Base-by-base conservation (phyloP, 352 stramenopile genomes). In the Elongisporangium anandrum region DNA sequence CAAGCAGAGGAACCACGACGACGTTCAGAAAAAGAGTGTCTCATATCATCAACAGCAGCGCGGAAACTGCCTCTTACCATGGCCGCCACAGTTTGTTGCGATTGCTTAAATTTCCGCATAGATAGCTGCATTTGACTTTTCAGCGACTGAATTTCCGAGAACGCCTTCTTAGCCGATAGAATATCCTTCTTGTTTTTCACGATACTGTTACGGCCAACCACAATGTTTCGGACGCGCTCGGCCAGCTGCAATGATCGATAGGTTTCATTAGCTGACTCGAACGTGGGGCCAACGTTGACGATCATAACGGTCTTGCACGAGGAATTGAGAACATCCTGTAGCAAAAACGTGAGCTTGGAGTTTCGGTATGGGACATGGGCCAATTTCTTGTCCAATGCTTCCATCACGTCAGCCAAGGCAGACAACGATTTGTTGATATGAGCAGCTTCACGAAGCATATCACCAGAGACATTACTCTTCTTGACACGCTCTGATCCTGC, bases 321-420 rank as follows among this genome's bases (percentile, higher is more conserved):
- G 22, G 82, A 87, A 51, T 92, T 90, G 62, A 88, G 87, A 59
- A 92, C 92, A 81, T 98, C 95, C 71, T 98, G 88, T 7, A 99
- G 70, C 39, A 99, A 68, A 61, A 96, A 95, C n/a, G 97, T 99
- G 8, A 99, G 85, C 78, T 99, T 99, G 5, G 90, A 98, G 72
- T 99, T 98, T 68, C 96, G 81, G 64, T 98, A 99, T 45, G 96
- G 96, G 34, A 99, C 88, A 68, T 98, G 95, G 23, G 73, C 64
- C 47, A 87, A 73, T 72, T 97, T 98, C 61, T 90, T 91, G 64
- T 95, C 88, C 24, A 98, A 67, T 1, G 90, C 90, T 53, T 96
- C 85, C 82, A 97, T 96, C 17, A 97, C 88, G 73, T 98, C 95
- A 6, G 88, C 94, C 0, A 99, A 81, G 8, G 88, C 92, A 29